A percentile compares a stretch with the other conserved stretches of the same genome.
Evolutionary conservation across 2,329 filamentous ascomycete genomes (phyloP).

Genomic region (Knufia fluminis): DNA sequence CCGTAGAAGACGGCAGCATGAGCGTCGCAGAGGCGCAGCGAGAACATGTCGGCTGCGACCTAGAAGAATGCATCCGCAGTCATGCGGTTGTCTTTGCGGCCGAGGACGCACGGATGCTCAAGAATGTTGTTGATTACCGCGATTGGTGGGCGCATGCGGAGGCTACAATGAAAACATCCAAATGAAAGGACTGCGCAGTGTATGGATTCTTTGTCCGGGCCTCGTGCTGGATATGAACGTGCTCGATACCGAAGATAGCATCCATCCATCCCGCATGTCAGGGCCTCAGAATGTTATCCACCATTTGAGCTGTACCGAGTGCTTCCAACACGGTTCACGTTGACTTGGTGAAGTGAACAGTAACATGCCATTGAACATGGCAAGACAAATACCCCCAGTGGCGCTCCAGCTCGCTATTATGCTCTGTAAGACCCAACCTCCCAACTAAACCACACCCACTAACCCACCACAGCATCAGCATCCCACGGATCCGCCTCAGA

Average conservation of each 20-base stretch:
- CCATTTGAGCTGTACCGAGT: too few relatives aligned
- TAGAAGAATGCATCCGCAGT: slow-evolving; percentile 80
- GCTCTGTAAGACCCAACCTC: not conserved
- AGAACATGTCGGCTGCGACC: slow-evolving; percentile 66
- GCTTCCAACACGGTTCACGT: too few relatives aligned
- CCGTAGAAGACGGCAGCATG: slow-evolving; percentile 63
- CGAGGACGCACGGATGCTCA: slow-evolving; percentile 67
- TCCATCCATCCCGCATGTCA: too few relatives aligned
- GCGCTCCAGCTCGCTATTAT: not conserved
- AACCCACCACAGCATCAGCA: not conserved
- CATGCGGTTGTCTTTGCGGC: slow-evolving; percentile 92
- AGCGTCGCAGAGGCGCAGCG: slow-evolving; percentile 62
- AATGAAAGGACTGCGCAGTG: not conserved
- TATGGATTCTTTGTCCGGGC: not conserved
- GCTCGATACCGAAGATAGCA: too few relatives aligned
- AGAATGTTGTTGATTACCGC: slow-evolving; percentile 63
- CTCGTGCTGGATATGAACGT: not conserved
- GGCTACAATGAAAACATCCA: not conserved
- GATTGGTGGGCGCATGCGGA: slow-evolving; percentile 52
- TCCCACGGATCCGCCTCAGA: not conserved
- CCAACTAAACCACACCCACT: not conserved
- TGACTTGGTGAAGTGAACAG: too few relatives aligned
- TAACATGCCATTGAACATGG: not conserved
- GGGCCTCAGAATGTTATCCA: too few relatives aligned
- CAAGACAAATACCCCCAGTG: not conserved